Conservation (phyloP, 345 rosid genomes). For the Schrenkiella parvula region DNA sequence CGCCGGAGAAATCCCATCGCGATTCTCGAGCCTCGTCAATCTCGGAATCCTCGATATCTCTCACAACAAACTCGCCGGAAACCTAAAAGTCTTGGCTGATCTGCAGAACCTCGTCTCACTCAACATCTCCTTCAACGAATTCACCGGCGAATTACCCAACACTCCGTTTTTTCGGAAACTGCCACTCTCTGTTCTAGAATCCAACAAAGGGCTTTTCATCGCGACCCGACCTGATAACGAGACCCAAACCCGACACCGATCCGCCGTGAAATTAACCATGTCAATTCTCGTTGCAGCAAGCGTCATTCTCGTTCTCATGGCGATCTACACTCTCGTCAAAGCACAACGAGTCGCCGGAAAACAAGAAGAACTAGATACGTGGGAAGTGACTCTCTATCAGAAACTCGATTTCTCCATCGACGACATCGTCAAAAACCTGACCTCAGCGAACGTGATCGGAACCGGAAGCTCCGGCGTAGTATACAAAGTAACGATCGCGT, state of each 20-base stretch:
- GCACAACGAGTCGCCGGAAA: slow-evolving; percentile 35
- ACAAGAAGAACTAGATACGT: slow-evolving; percentile 42
- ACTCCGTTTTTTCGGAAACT: slow-evolving; percentile 74
- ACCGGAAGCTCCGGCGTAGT: slow-evolving; percentile 98
- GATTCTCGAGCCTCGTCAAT: slow-evolving; percentile 66
- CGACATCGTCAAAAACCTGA: slow-evolving; percentile 56
- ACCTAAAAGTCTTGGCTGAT: slow-evolving; percentile 52
- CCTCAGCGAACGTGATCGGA: slow-evolving; percentile 83
- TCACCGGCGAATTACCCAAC: slow-evolving; percentile 82
- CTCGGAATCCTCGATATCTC: slow-evolving; percentile 79
- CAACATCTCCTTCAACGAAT: slow-evolving; percentile 85
- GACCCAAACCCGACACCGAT: slow-evolving; percentile 36
- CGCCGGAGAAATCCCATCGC: slow-evolving; percentile 63
- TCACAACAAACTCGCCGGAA: slow-evolving; percentile 67
- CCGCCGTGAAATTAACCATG: slow-evolving; percentile 56
- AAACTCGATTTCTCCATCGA: slow-evolving; percentile 79
- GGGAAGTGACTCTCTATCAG: slow-evolving; percentile 83
- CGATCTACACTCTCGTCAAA: slow-evolving; percentile 54
- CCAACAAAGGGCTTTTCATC: slow-evolving; percentile 64
- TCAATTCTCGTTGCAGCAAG: slow-evolving; percentile 62
- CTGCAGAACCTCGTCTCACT: slow-evolving; percentile 86
- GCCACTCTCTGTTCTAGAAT: slow-evolving; percentile 68
- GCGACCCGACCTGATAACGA: slow-evolving; percentile 38
- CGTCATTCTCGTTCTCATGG: slow-evolving; percentile 54
- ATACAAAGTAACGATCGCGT: slow-evolving; percentile 61